phyloP scores from a whole-genome alignment of 148 eudicot species.

The Fagopyrum homotropicum region DNA sequence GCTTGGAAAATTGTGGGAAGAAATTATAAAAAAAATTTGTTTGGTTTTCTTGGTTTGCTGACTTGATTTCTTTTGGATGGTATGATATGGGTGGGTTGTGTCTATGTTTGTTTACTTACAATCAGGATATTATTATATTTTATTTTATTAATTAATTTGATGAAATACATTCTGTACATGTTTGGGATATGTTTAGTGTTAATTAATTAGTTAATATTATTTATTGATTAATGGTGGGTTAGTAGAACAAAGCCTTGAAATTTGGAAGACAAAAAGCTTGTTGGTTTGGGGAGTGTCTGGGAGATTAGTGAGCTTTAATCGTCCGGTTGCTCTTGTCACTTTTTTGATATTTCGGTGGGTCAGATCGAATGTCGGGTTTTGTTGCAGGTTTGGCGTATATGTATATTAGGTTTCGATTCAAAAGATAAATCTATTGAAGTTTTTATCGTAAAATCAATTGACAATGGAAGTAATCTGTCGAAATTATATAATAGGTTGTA shows the following conservation, averaged over 20 bases:
- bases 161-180: slow-evolving; percentile 9
- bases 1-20: slow-evolving; percentile 2
- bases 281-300: background rate
- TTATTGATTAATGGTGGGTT: background rate
- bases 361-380: too few species aligned
- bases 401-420: too few species aligned
- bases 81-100: slow-evolving; percentile 7
- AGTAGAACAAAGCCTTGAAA: background rate
- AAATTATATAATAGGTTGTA: too few species aligned
- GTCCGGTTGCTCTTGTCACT: too few species aligned
- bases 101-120: slow-evolving; percentile 12
- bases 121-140: background rate
- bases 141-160: background rate
- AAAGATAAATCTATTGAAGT: too few species aligned
- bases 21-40: slow-evolving; percentile 6
- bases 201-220: background rate
- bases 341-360: too few species aligned
- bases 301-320: background rate
- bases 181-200: slow-evolving; percentile 1
- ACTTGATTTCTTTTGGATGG: background rate
- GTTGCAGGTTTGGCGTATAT: too few species aligned
- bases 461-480: too few species aligned
- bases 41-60: slow-evolving; percentile 1
- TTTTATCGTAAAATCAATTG: too few species aligned
- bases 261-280: background rate